These are phyloP conservation scores for Graphiopsis chlorocephala DNA, from an alignment of 2,329 filamentous ascomycete genomes.

Conservation along the genomic window DNA sequence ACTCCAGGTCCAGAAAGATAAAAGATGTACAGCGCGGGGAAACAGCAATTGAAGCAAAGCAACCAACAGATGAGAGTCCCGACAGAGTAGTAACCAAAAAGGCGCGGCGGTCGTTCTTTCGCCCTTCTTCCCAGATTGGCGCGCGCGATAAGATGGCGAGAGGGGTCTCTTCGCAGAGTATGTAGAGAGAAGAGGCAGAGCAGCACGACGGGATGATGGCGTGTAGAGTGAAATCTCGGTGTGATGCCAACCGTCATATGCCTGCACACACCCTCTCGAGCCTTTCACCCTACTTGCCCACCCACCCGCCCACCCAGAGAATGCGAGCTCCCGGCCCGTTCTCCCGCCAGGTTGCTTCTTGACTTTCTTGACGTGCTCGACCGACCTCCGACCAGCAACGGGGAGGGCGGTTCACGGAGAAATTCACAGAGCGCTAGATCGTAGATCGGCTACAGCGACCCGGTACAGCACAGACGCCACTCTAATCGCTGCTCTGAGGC, in stretches of 20 bases:
- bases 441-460: background rate
- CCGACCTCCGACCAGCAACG: constrained; percentile 5
- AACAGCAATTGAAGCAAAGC: background rate
- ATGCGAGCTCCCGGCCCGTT: constrained; percentile 3
- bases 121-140: background rate
- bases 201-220: background rate
- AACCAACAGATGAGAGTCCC: background rate
- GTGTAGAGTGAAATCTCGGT: constrained; percentile 11
- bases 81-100: background rate
- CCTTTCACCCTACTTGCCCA: background rate
- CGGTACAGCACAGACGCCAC: background rate
- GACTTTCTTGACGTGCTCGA: constrained; percentile 11
- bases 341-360: constrained; percentile 7
- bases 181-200: background rate
- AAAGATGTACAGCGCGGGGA: background rate
- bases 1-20: background rate
- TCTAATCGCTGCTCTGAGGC: background rate
- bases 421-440: constrained; percentile 1
- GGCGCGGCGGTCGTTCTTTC: background rate
- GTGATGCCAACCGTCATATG: constrained; percentile 10
- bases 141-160: background rate
- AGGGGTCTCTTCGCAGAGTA: background rate
- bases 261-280: background rate
- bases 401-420: constrained; percentile 3
- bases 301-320: background rate